phyloP scores from a whole-genome alignment of 2,329 filamentous ascomycete species.

The Cercospora nicotianae region DNA sequence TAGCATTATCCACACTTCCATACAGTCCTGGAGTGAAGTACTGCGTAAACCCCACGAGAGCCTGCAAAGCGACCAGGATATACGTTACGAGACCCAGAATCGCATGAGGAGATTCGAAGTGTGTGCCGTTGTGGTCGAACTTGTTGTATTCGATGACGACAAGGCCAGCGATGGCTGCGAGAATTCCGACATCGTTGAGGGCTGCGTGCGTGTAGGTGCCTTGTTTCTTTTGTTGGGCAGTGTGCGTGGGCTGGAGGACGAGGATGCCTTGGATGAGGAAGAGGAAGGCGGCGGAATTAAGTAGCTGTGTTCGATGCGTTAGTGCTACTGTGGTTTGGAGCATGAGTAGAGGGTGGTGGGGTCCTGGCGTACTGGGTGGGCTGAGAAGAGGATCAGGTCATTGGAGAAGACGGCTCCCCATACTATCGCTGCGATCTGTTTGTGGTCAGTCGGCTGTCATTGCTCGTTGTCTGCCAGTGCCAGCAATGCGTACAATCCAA shows the following conservation, averaged over 20 bases:
- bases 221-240: constrained; percentile 67
- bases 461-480: neutral
- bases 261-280: constrained; percentile 77
- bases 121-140: constrained; percentile 61
- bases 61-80: constrained; percentile 69
- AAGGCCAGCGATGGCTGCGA: constrained; percentile 64
- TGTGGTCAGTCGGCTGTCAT: neutral
- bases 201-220: constrained; percentile 66
- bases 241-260: constrained; percentile 82
- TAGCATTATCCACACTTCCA: constrained; percentile 76
- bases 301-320: constrained; percentile 32
- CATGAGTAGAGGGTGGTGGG: constrained; percentile 31
- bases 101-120: constrained; percentile 80
- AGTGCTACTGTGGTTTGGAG: neutral
- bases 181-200: constrained; percentile 66
- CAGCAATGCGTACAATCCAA: constrained; percentile 57
- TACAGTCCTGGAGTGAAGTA: constrained; percentile 74
- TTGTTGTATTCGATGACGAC: constrained; percentile 84
- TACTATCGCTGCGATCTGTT: constrained; percentile 67
- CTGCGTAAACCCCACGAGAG: constrained; percentile 76
- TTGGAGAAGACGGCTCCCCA: constrained; percentile 75
- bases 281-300: constrained; percentile 62
- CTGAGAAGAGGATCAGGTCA: constrained; percentile 77
- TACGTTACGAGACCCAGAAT: constrained; percentile 79
- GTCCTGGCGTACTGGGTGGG: constrained; percentile 68